A percentile compares a stretch with the other conserved stretches of the same genome.
Conservation (phyloP, 2,329 filamentous ascomycete genomes). For the Arthrobotrys iridis region DNA sequence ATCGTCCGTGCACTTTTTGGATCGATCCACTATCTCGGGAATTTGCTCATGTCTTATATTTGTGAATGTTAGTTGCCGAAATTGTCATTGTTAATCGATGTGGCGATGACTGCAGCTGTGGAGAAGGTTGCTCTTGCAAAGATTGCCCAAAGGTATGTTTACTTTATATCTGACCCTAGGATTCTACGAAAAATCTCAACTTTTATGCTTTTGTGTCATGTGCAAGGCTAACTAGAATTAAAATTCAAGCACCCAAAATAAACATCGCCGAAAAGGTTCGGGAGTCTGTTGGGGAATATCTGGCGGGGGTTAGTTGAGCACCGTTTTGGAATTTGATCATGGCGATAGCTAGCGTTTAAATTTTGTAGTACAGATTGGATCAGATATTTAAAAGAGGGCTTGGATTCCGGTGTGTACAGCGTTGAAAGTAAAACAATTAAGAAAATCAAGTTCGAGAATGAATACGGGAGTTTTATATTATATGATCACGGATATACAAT, state of each 20-base stretch:
- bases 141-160: constrained; percentile 31
- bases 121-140: constrained; percentile 17
- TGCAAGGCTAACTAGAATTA: too few species aligned
- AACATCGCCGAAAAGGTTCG: too few species aligned
- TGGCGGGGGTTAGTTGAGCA: too few species aligned
- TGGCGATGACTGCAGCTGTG: constrained; percentile 36
- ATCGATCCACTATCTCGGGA: constrained; percentile 12
- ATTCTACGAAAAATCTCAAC: too few species aligned
- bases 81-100: constrained; percentile 44
- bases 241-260: too few species aligned
- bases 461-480: neutral
- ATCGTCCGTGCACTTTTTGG: constrained; percentile 1
- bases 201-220: neutral
- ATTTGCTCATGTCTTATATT: constrained; percentile 11
- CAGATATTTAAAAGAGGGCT: too few species aligned
- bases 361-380: neutral
- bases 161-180: neutral
- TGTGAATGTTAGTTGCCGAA: constrained; percentile 24
- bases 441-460: neutral
- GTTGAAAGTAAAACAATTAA: neutral
- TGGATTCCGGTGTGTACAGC: too few species aligned
- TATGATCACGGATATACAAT: too few species aligned
- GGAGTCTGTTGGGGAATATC: too few species aligned
- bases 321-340: too few species aligned
- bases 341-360: too few species aligned